phyloP scores from a whole-genome alignment of 2,329 filamentous ascomycete species.

The Fusarium hostae region DNA sequence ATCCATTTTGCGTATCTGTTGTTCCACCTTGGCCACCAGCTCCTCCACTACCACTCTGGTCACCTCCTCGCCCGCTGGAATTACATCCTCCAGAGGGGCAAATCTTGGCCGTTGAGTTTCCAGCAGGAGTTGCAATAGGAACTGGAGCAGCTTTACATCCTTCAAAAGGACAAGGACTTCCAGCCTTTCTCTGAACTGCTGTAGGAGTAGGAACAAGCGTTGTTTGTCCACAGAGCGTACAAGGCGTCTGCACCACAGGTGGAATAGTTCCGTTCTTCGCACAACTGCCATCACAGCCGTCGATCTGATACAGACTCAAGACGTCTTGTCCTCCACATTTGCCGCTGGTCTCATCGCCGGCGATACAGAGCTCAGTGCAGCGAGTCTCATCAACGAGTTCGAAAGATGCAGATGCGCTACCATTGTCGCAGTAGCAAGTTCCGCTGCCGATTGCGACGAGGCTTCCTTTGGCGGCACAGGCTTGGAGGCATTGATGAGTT shows the following conservation, averaged over 20 bases:
- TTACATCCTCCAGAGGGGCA: slow-evolving; percentile 17
- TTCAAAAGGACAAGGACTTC: slow-evolving; percentile 8
- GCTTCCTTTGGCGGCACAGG: slow-evolving; percentile 20
- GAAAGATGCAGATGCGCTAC: slow-evolving; percentile 1
- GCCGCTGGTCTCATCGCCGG: slow-evolving; percentile 25
- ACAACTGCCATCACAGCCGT: background rate
- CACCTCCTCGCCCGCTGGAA: background rate
- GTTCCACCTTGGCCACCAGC: background rate
- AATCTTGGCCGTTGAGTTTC: slow-evolving; percentile 15
- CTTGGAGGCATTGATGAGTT: slow-evolving; percentile 13
- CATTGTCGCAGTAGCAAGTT: slow-evolving; percentile 41
- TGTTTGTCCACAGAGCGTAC: slow-evolving; percentile 2
- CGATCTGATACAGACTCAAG: slow-evolving; percentile 29
- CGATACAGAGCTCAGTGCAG: slow-evolving; percentile 38
- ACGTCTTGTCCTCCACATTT: slow-evolving; percentile 42
- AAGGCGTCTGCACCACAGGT: slow-evolving; percentile 11
- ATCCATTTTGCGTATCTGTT: background rate
- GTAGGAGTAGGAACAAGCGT: background rate
- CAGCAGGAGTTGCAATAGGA: slow-evolving; percentile 7
- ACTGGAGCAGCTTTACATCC: slow-evolving; percentile 11
- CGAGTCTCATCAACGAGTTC: slow-evolving; percentile 30
- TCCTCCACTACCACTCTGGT: background rate
- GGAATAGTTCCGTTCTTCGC: background rate
- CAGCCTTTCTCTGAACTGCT: background rate
- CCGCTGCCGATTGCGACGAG: slow-evolving; percentile 40